These are phyloP conservation scores for Fusarium newnesense DNA, from an alignment of 2,329 filamentous ascomycete species.

Conservation along the genomic window DNA sequence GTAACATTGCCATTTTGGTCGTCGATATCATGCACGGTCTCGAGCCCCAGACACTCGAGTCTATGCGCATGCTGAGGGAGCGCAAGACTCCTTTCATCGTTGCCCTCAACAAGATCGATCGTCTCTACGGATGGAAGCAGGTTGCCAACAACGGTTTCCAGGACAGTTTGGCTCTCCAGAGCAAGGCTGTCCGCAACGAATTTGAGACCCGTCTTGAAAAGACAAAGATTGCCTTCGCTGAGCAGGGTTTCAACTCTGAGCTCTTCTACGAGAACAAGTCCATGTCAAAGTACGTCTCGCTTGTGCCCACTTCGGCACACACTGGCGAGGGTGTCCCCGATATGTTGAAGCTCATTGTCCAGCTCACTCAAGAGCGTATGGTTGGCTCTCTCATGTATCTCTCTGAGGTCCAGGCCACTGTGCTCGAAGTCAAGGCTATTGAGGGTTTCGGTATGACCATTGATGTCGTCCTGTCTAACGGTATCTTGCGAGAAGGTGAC, in stretches of 20 bases:
- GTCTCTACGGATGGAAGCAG: constrained; percentile 98
- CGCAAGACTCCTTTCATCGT: constrained; percentile 98
- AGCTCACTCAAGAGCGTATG: constrained; percentile 97
- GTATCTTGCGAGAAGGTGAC: constrained; percentile 93
- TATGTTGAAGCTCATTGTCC: constrained; percentile 94
- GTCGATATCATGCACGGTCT: constrained; percentile 99
- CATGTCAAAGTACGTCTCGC: constrained; percentile 92
- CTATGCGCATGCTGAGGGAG: constrained; percentile 92
- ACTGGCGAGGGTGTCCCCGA: constrained; percentile 99
- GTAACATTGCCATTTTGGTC: constrained; percentile 98
- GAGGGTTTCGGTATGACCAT: constrained; percentile 99
- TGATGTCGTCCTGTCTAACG: constrained; percentile 95
- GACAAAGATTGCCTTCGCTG: constrained; percentile 92
- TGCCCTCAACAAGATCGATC: constrained; percentile 99
- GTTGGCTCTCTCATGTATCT: constrained; percentile 97
- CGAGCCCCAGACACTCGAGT: constrained; percentile 96
- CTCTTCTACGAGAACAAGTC: constrained; percentile 98
- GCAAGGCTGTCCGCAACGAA: constrained; percentile 92
- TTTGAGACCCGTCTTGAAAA: constrained; percentile 90
- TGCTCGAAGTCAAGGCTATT: constrained; percentile 98
- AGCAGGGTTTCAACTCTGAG: constrained; percentile 98
- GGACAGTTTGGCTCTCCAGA: constrained; percentile 89
- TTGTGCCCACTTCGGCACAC: constrained; percentile 95
- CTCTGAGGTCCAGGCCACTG: constrained; percentile 96
- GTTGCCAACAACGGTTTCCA: constrained; percentile 99